These are phyloP conservation scores for Rhazya stricta DNA, from an alignment of 257 asterid species.

Conservation along the genomic window DNA sequence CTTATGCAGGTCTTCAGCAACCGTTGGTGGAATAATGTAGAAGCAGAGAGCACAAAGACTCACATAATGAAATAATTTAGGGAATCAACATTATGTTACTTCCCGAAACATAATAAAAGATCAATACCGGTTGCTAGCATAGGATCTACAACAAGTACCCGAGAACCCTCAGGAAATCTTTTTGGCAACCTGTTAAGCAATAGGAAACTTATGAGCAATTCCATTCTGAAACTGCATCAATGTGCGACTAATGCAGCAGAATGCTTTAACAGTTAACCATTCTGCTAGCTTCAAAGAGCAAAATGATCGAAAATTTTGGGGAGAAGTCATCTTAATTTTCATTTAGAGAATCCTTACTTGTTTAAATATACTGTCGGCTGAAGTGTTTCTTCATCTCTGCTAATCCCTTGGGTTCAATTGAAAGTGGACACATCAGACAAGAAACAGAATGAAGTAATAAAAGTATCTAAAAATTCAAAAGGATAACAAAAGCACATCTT, in stretches of 20 bases:
- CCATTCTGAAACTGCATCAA: slow-evolving; percentile 3
- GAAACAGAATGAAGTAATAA: slow-evolving; percentile 4
- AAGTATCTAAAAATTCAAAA: neutral
- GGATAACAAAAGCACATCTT: neutral
- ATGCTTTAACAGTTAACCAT: neutral
- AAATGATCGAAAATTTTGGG: neutral
- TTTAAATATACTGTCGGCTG: slow-evolving; percentile 80
- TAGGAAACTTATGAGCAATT: slow-evolving; percentile 1
- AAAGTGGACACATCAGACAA: slow-evolving; percentile 21
- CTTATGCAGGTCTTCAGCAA: too few species aligned
- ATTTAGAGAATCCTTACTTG: slow-evolving; percentile 53
- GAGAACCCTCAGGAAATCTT: slow-evolving; percentile 77
- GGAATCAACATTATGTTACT: neutral
- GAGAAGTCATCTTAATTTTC: neutral
- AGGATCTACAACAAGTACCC: slow-evolving; percentile 83
- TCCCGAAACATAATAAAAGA: neutral
- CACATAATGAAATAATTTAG: neutral
- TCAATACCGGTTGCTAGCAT: slow-evolving; percentile 94
- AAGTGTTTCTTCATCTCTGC: slow-evolving; percentile 91
- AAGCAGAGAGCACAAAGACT: neutral
- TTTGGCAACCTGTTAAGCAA: slow-evolving; percentile 66
- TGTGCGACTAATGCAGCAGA: neutral
- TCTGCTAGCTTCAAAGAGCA: neutral
- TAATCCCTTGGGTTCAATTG: slow-evolving; percentile 45
- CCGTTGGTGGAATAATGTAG: too few species aligned